Conservation (phyloP, 148 eudicot species). For the Amaranthus cruentus region DNA sequence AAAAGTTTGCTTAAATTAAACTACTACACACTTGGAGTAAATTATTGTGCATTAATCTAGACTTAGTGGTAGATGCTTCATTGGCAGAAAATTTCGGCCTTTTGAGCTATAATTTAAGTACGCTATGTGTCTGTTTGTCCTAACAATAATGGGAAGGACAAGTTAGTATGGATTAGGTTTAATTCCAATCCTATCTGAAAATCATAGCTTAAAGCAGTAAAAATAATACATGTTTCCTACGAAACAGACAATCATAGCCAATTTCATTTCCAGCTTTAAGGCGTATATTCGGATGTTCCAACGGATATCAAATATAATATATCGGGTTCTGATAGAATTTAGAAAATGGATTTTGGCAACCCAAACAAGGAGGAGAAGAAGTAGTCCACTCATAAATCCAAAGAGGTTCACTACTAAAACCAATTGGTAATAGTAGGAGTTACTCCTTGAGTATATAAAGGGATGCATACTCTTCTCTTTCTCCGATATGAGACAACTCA, state of each 20-base stretch:
- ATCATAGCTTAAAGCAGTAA: constrained; percentile 6
- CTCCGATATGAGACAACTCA: too few species aligned
- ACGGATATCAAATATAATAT: too few species aligned
- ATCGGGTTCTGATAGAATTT: too few species aligned
- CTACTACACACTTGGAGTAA: constrained; percentile 14
- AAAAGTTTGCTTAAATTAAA: constrained; percentile 5
- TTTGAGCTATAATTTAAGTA: constrained; percentile 16
- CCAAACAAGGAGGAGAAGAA: too few species aligned
- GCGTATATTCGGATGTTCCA: too few species aligned
- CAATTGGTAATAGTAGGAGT: too few species aligned
- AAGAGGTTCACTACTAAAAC: too few species aligned
- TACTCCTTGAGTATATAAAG: too few species aligned
- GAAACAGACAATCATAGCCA: background rate
- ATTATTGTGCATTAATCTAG: constrained; percentile 11
- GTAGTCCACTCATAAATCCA: too few species aligned
- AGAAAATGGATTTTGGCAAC: too few species aligned
- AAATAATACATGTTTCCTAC: constrained; percentile 20
- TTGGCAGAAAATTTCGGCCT: constrained; percentile 26
- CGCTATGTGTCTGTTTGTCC: constrained; percentile 10
- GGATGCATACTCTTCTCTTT: too few species aligned
- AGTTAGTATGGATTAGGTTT: constrained; percentile 7
- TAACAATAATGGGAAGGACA: constrained; percentile 19
- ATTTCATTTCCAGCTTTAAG: background rate
- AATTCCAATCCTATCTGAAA: constrained; percentile 1
- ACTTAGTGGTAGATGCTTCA: constrained; percentile 19